Percentiles rank a stretch among this genome's conserved stretches.
Evolutionary conservation across 129 eudicot species (phyloP).

Genomic region (Solidago caesia): DNA sequence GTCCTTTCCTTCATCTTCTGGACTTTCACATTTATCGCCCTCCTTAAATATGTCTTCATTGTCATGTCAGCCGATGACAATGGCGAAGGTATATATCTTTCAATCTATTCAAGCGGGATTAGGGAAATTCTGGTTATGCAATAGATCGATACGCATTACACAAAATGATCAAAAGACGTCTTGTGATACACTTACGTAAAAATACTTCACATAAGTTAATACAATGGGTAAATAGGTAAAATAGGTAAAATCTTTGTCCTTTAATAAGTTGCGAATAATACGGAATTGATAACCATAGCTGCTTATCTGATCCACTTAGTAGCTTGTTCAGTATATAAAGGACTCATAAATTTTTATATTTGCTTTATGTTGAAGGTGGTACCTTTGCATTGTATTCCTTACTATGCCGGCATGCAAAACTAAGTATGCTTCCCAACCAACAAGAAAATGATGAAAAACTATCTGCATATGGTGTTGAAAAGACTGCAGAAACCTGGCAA

Average conservation of each 20-base stretch:
- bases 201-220: no score
- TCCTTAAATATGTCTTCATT: slow-evolving; percentile 55
- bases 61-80: slow-evolving; percentile 78
- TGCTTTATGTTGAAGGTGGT: slow-evolving; percentile 51
- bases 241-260: no score
- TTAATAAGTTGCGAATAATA: no score
- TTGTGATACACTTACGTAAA: no score
- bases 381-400: slow-evolving; percentile 82
- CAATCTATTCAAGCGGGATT: neutral
- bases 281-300: no score
- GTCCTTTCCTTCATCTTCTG: slow-evolving; percentile 77
- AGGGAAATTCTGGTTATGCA: neutral
- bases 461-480: slow-evolving; percentile 55
- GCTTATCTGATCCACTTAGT: no score
- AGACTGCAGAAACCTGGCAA: slow-evolving; percentile 45
- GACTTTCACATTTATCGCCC: slow-evolving; percentile 70
- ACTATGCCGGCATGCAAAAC: slow-evolving; percentile 70
- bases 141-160: no score
- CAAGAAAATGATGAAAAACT: slow-evolving; percentile 60
- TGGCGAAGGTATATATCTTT: slow-evolving; percentile 55
- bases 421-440: slow-evolving; percentile 73
- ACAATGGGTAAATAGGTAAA: no score
- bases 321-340: neutral
- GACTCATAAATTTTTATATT: neutral
- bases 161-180: no score